These are phyloP conservation scores for Gomphus sp. DNA, from an alignment of 1,284 basidiomycete genomes.

Conservation along the genomic window DNA sequence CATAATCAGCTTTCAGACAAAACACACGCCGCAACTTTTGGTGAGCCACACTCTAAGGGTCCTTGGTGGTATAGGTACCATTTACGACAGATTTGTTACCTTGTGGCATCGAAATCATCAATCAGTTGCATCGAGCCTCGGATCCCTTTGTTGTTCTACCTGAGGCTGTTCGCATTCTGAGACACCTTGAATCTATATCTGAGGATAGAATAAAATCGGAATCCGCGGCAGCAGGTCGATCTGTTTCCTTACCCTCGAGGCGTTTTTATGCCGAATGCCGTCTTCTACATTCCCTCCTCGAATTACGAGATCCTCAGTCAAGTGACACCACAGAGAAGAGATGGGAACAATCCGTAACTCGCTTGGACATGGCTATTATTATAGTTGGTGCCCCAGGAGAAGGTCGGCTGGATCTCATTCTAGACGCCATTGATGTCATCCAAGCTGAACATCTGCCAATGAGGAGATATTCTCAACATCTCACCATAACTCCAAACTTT, in stretches of 20 bases:
- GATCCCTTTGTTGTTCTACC: background rate
- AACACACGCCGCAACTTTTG: background rate
- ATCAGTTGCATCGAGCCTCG: background rate
- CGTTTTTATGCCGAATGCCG: conserved; percentile 4
- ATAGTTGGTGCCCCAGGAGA: conserved; percentile 72
- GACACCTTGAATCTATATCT: background rate
- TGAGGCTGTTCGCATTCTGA: background rate
- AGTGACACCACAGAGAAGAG: background rate
- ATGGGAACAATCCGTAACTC: conserved; percentile 34
- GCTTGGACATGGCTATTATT: conserved; percentile 75
- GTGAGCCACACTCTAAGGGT: background rate
- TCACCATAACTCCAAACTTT: conserved; percentile 10
- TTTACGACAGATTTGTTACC: background rate
- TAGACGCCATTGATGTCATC: conserved; percentile 44
- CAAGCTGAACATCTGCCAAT: conserved; percentile 25
- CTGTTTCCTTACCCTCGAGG: conserved; percentile 6
- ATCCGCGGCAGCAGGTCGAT: background rate
- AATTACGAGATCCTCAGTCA: conserved; percentile 1
- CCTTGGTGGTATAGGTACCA: no score
- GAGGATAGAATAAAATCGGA: conserved; percentile 1
- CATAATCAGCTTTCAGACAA: background rate
- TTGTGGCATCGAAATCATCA: background rate
- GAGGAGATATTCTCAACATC: conserved; percentile 4
- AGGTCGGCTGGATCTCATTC: conserved; percentile 49
- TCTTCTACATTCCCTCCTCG: conserved; percentile 7